phyloP scores from a whole-genome alignment of 805 yeast genomes.

The Jamesozyma spencerorum region DNA sequence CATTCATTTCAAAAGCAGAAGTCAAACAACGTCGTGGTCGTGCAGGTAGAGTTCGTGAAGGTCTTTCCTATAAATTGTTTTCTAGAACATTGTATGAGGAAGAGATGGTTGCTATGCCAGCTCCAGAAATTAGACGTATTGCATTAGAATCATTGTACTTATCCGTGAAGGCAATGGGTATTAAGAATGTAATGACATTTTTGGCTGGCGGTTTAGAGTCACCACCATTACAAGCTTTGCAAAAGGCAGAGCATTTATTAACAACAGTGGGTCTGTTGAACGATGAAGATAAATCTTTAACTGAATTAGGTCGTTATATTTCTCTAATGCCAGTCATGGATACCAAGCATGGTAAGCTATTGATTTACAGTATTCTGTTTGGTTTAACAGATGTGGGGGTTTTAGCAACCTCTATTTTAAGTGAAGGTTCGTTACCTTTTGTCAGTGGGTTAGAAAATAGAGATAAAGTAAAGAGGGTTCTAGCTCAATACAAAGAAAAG shows the following conservation, averaged over 20 bases:
- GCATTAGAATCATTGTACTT: conserved; percentile 75
- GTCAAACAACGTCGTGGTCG: conserved; percentile 89
- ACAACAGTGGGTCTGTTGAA: conserved; percentile 66
- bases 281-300: conserved; percentile 37
- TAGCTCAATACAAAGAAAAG: conserved; percentile 23
- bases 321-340: conserved; percentile 78
- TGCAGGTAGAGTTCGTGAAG: conserved; percentile 90
- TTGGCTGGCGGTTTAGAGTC: conserved; percentile 73
- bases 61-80: conserved; percentile 73
- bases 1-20: conserved; percentile 87
- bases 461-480: conserved; percentile 47
- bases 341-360: conserved; percentile 71
- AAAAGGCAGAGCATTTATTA: conserved; percentile 39
- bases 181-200: conserved; percentile 60
- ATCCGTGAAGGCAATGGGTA: conserved; percentile 83
- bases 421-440: conserved; percentile 64
- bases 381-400: conserved; percentile 71
- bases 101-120: conserved; percentile 60
- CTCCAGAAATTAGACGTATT: conserved; percentile 83
- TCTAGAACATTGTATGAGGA: conserved; percentile 49
- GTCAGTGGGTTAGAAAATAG: conserved; percentile 51
- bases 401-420: conserved; percentile 70
- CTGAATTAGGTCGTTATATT: conserved; percentile 71
- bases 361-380: conserved; percentile 72
- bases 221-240: conserved; percentile 41